Conservation (phyloP, 306 rosid genomes). For the Astragalus membranaceus region DNA sequence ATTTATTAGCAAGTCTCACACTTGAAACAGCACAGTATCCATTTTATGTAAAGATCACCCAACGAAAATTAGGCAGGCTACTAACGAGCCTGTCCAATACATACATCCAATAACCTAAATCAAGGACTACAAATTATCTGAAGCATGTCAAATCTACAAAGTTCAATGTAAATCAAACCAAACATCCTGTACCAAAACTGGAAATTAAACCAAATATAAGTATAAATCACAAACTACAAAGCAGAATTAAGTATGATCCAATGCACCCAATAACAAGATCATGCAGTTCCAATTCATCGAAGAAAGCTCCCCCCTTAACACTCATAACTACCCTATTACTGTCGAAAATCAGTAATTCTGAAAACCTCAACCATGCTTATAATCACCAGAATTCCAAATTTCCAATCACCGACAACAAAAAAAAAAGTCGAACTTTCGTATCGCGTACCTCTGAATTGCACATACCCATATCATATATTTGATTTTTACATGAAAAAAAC, state of each 20-base stretch:
- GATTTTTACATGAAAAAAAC: neutral
- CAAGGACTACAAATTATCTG: neutral
- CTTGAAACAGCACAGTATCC: neutral
- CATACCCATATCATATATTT: neutral
- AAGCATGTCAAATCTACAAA: neutral
- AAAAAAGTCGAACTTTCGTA: neutral
- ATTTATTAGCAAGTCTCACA: neutral
- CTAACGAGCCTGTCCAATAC: neutral
- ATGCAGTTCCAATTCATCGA: neutral
- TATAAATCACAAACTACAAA: neutral
- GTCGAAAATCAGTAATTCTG: neutral
- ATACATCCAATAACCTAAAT: neutral
- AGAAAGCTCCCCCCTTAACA: neutral
- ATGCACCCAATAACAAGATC: neutral
- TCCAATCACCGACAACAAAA: slow-evolving; percentile 7
- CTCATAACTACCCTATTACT: neutral
- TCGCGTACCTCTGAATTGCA: neutral
- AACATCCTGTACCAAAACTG: neutral
- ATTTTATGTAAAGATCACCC: neutral
- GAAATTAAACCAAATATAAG: neutral
- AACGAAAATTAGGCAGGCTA: neutral
- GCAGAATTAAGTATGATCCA: neutral
- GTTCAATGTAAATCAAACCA: too few species aligned
- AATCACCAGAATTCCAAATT: too few species aligned
- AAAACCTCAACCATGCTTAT: neutral